Base-by-base conservation (phyloP, 305 asterid species). In the Plantago coronopus region DNA sequence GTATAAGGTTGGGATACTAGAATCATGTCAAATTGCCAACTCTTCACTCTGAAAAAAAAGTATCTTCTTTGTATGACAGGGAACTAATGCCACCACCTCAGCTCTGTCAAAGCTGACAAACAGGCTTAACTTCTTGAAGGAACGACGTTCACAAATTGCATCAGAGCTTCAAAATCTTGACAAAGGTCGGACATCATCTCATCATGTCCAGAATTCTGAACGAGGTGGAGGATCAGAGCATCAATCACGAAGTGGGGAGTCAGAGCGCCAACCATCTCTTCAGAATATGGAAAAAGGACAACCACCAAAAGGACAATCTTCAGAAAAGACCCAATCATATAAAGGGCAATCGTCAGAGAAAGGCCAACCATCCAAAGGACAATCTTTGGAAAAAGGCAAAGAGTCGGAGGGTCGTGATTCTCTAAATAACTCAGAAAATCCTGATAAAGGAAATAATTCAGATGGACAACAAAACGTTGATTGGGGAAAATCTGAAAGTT, bases 111-210 rank as follows among this genome's bases (percentile, higher is more conserved):
- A 87, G 86, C 86, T 90, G 69, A 82, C 99, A 66, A 79, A 81
- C 79, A 76, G 95, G 71, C 96, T 94, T 72, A 85, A 83, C 84
- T 86, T 94, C 90, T 80, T 94, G 72, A 94, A 90, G 77, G 97
- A 94, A 72, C 83, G 93, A 14, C 91, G 95, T 16, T 65, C 89
- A 6, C 96, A 83, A 69, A 89, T 83, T 40, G 79, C 94, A 40
- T 70, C 70, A 46, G 99, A 94, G 79, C 80, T 81, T 69, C 93
- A 82, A 60, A 68, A 66, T 76, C 44, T 81, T 61, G 95, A 93
- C 67, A 89, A 74, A 75, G 72, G 72, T 45, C 80, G 74, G 55
- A 78, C 59, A 55, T 56, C 81, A 46, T 40, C 67, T 67, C 80
- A 69, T 51, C 55, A 76, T 14, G 38, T 37, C 58, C 80, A 71